Percentiles rank a stretch among this genome's conserved stretches.
phyloP scores from a whole-genome alignment of 2,329 filamentous ascomycete species.

The Nakataea oryzae region DNA sequence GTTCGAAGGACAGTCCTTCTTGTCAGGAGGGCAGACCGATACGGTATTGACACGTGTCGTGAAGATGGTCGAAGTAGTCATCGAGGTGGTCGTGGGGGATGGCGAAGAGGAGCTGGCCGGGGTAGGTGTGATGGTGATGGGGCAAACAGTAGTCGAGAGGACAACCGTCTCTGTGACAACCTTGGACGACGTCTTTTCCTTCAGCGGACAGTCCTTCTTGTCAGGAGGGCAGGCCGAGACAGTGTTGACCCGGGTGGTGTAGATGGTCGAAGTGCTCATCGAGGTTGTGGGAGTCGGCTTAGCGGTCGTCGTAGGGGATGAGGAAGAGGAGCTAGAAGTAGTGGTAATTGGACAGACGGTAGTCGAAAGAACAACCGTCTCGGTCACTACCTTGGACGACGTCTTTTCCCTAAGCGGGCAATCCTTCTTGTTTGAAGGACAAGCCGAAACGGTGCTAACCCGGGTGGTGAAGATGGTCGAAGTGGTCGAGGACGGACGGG shows the following conservation, averaged over 20 bases:
- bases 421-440: not conserved
- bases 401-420: not conserved
- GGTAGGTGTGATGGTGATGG: not conserved
- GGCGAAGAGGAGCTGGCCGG: not conserved
- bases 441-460: not conserved
- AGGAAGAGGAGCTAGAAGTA: not conserved
- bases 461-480: constrained; percentile 1
- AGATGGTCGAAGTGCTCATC: not conserved
- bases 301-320: not conserved
- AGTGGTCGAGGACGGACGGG: not conserved
- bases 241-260: not conserved
- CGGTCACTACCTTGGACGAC: not conserved
- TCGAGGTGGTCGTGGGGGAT: not conserved
- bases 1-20: not conserved
- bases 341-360: too few species aligned
- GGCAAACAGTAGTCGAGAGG: not conserved
- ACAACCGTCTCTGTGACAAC: too few species aligned
- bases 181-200: not conserved
- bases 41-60: not conserved
- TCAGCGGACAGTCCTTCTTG: not conserved
- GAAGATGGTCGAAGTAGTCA: not conserved
- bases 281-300: too few species aligned
- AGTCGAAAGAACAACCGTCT: not conserved
- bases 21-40: not conserved
- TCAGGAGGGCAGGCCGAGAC: not conserved